These are phyloP conservation scores for Botryotinia globosa DNA, from an alignment of 2,329 filamentous ascomycete species.

Conservation along the genomic window DNA sequence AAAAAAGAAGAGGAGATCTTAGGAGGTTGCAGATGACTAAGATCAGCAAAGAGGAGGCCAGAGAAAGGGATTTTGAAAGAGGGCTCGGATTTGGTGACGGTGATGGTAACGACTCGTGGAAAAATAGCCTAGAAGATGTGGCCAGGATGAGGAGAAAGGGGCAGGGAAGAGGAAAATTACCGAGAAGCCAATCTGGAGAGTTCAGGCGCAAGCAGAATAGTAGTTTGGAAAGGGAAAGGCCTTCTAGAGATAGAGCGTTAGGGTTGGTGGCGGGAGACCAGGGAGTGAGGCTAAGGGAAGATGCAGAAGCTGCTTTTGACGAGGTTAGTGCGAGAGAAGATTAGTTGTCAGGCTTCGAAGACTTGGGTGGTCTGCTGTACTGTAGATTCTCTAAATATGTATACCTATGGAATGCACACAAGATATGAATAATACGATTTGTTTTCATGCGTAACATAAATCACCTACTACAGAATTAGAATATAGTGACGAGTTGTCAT, in stretches of 20 bases:
- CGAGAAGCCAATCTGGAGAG: conserved; percentile 1
- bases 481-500: neutral
- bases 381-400: neutral
- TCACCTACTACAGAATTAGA: neutral
- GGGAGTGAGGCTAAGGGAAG: conserved; percentile 13
- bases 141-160: neutral
- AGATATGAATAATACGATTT: neutral
- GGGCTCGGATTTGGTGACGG: neutral
- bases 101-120: neutral
- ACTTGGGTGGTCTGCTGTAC: neutral
- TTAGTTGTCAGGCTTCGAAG: neutral
- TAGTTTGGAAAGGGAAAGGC: conserved; percentile 3
- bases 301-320: conserved; percentile 14
- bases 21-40: conserved; percentile 1
- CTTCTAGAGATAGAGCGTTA: conserved; percentile 11
- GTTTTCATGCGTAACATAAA: neutral
- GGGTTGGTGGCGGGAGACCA: conserved; percentile 18
- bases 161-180: neutral
- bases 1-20: conserved; percentile 26
- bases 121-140: neutral
- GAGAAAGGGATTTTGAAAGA: neutral
- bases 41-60: conserved; percentile 3
- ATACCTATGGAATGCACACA: conserved; percentile 6
- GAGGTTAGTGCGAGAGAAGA: conserved; percentile 7
- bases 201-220: neutral